phyloP scores from a whole-genome alignment of 2,329 filamentous ascomycete genomes.

The Aspergillus texensis region DNA sequence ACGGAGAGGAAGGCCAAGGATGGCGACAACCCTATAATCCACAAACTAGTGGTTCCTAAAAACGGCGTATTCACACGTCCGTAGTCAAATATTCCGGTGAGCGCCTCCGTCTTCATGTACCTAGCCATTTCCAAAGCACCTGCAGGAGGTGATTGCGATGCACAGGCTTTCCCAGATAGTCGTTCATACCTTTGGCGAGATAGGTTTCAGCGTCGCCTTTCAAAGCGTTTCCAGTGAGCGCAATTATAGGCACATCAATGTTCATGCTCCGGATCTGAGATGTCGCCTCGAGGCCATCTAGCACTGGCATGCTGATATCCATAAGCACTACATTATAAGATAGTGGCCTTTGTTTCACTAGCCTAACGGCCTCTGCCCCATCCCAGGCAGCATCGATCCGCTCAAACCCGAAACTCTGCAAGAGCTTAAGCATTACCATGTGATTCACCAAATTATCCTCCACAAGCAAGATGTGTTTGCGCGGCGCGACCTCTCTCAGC shows the following conservation, averaged over 20 bases:
- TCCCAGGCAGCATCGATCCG: constrained; percentile 48
- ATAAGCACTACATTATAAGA: constrained; percentile 51
- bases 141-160: constrained; percentile 52
- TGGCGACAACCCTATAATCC: neutral
- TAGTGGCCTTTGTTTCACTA: constrained; percentile 45
- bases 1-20: neutral
- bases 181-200: constrained; percentile 58
- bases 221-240: constrained; percentile 60
- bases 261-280: constrained; percentile 44
- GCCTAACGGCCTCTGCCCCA: constrained; percentile 47
- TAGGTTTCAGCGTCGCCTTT: constrained; percentile 59
- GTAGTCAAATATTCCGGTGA: neutral
- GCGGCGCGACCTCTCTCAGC: constrained; percentile 41
- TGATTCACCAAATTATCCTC: constrained; percentile 50
- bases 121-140: constrained; percentile 45
- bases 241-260: constrained; percentile 53
- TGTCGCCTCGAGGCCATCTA: constrained; percentile 51
- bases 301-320: constrained; percentile 53
- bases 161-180: constrained; percentile 59
- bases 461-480: constrained; percentile 45
- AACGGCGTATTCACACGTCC: neutral
- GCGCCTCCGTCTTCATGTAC: constrained; percentile 8
- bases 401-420: constrained; percentile 45
- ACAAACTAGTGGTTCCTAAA: neutral
- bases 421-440: constrained; percentile 43